Conservation (phyloP, 192 early-diverging fungal species). For the Mortierella claussenii region DNA sequence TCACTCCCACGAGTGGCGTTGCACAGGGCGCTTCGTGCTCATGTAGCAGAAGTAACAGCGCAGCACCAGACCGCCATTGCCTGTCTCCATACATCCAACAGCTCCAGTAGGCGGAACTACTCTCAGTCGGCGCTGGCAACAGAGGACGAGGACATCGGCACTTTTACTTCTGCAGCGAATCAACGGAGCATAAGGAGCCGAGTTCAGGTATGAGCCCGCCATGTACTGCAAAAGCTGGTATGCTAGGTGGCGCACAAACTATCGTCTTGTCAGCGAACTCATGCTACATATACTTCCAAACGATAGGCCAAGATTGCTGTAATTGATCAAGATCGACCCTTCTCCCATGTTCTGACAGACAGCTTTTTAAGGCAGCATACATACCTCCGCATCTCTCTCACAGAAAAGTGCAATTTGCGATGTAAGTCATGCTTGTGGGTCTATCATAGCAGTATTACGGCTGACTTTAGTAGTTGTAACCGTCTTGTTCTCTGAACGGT, state of each 20-base stretch:
- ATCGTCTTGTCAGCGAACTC: too few relatives aligned
- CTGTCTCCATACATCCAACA: too few relatives aligned
- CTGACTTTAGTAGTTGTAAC: too few relatives aligned
- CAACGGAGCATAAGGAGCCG: constrained; percentile 8
- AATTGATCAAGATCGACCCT: constrained; percentile 56
- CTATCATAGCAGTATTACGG: too few relatives aligned
- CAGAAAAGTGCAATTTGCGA: constrained; percentile 95
- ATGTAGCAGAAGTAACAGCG: too few relatives aligned
- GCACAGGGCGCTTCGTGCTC: too few relatives aligned
- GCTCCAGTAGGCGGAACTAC: constrained; percentile 11
- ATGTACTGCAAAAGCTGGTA: too few relatives aligned
- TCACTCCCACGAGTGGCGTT: background rate
- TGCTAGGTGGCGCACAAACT: too few relatives aligned
- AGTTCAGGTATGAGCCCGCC: constrained; percentile 36
- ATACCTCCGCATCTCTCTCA: constrained; percentile 94
- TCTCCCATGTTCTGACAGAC: constrained; percentile 69
- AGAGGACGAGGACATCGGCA: constrained; percentile 13
- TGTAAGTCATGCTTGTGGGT: too few relatives aligned
- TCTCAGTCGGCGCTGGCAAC: constrained; percentile 31
- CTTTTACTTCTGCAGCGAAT: background rate
- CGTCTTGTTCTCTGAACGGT: too few relatives aligned
- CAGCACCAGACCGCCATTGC: too few relatives aligned
- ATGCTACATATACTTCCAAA: too few relatives aligned
- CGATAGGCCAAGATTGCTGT: constrained; percentile 53
- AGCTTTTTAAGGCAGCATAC: constrained; percentile 89